These are phyloP conservation scores for Emericellopsis cladophorae DNA, from an alignment of 2,329 filamentous ascomycete genomes.

Conservation along the genomic window DNA sequence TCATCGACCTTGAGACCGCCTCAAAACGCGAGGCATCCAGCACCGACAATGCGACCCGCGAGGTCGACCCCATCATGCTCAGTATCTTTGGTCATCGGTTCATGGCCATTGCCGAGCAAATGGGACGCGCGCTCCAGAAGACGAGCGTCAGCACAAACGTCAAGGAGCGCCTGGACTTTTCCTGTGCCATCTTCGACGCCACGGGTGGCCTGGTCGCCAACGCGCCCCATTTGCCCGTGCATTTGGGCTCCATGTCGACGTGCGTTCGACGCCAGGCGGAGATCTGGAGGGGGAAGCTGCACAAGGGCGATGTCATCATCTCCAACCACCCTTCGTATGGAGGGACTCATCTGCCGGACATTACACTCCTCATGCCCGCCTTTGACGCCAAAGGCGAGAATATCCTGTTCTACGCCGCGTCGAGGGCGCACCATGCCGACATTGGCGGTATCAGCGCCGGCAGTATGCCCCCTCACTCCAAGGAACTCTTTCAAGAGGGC, in stretches of 20 bases:
- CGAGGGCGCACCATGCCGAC: conserved; percentile 72
- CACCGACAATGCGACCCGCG: conserved; percentile 1
- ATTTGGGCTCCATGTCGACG: conserved; percentile 73
- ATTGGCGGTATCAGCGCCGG: conserved; percentile 73
- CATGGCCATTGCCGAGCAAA: conserved; percentile 79
- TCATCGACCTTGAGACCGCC: conserved; percentile 67
- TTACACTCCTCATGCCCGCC: conserved; percentile 69
- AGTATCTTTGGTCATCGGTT: conserved; percentile 74
- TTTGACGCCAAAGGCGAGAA: conserved; percentile 53
- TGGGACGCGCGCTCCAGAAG: conserved; percentile 70
- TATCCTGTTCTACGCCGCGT: conserved; percentile 73
- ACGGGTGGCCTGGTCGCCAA: conserved; percentile 67
- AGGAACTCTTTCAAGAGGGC: conserved; percentile 50
- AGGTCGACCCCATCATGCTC: conserved; percentile 57
- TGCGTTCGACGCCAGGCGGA: conserved; percentile 66
- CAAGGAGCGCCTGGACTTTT: conserved; percentile 73
- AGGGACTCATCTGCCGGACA: conserved; percentile 72
- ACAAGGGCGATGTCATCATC: conserved; percentile 69
- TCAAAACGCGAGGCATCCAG: conserved; percentile 1
- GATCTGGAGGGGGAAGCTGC: conserved; percentile 67
- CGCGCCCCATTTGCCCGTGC: conserved; percentile 68
- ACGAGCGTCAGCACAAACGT: conserved; percentile 73
- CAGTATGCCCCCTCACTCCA: conserved; percentile 66
- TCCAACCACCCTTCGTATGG: conserved; percentile 77
- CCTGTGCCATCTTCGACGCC: conserved; percentile 67